Base-by-base conservation (phyloP, 352 stramenopile genomes). In the Phytophthora meadii region DNA sequence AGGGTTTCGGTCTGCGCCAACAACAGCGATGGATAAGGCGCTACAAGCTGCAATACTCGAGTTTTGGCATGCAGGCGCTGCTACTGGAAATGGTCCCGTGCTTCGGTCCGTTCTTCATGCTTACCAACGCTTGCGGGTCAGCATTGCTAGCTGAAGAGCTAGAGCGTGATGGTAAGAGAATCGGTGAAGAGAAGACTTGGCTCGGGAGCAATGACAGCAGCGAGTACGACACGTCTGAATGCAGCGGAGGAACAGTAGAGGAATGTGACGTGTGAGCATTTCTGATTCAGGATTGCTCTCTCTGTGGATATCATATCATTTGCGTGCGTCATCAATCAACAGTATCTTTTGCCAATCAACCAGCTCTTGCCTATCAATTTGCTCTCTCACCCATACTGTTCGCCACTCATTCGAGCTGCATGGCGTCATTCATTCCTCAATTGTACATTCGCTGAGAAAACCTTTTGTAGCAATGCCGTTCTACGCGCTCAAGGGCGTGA, bases 121-220 rank as follows among this genome's bases (percentile, higher is more conserved):
- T 88, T 56, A 84, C 68, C 37, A 85, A 85, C 60, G 72, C 79
- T 17, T 75, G 78, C 52, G 74, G 79, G 12, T 76, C 76, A 0
- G 76, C 79, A 39, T 61, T 84, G 10, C 79, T 82, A 42, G 74
- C 79, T 6, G 76, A 71, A 32, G 75, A 80, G 30, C 42, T 88
- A 42, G 74, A 85, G 54, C 47, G 60, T 25, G 27, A 45, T 32
- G 30, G 2, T 24, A 60, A 46, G 48, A 6, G 24, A 3, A 2
- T 3, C 24, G 68, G 80, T 39, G 68, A 71, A 25, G 70, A 82
- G 51, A 49, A 66, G 19, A 61, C 54, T 17, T 39, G 57, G 46
- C 24, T 68, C 15, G 44, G 57, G 12, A 57, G 46, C 37, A 52
- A 36, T 19, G 12, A 17, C 34, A 57, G 36, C 56, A 51, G 47